A percentile compares a stretch with the other conserved stretches of the same genome.
Conservation (phyloP, 1,284 basidiomycete genomes). For the Pterulicium gracile region DNA sequence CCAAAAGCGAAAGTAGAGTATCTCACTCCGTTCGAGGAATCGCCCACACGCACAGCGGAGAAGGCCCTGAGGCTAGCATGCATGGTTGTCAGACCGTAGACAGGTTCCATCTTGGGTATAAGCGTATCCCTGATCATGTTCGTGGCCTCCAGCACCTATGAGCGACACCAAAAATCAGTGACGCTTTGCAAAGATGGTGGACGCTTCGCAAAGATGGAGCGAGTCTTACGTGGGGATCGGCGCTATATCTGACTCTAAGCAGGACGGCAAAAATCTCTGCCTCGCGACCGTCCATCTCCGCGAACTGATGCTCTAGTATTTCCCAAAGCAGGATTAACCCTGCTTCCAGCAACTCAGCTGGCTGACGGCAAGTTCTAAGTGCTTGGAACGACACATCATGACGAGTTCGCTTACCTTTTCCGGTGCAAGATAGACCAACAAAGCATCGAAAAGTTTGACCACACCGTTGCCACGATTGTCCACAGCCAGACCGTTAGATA, state of each 20-base stretch:
- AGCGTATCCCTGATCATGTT: conserved; percentile 68
- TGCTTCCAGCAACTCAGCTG: conserved; percentile 32
- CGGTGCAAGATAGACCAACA: too few relatives aligned
- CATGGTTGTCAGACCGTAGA: conserved; percentile 74
- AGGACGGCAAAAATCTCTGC: conserved; percentile 55
- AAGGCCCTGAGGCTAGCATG: conserved; percentile 60
- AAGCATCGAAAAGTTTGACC: too few relatives aligned
- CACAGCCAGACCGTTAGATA: too few relatives aligned
- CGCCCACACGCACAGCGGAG: conserved; percentile 4
- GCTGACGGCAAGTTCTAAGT: too few relatives aligned
- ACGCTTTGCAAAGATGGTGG: conserved; percentile 4
- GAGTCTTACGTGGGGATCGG: conserved; percentile 47
- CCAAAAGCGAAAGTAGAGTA: conserved; percentile 68
- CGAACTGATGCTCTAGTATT: conserved; percentile 55
- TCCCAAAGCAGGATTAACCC: conserved; percentile 70
- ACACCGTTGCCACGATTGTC: too few relatives aligned
- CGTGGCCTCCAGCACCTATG: conserved; percentile 73
- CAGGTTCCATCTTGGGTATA: conserved; percentile 59
- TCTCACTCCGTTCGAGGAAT: conserved; percentile 31
- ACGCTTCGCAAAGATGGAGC: not conserved
- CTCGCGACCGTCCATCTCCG: conserved; percentile 63
- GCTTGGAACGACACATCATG: too few relatives aligned
- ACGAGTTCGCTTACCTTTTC: too few relatives aligned
- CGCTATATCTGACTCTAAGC: conserved; percentile 55
- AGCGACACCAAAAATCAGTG: conserved; percentile 8